These are phyloP conservation scores for Aethionema arabicum DNA, from an alignment of 345 rosid genomes.

Conservation along the genomic window DNA sequence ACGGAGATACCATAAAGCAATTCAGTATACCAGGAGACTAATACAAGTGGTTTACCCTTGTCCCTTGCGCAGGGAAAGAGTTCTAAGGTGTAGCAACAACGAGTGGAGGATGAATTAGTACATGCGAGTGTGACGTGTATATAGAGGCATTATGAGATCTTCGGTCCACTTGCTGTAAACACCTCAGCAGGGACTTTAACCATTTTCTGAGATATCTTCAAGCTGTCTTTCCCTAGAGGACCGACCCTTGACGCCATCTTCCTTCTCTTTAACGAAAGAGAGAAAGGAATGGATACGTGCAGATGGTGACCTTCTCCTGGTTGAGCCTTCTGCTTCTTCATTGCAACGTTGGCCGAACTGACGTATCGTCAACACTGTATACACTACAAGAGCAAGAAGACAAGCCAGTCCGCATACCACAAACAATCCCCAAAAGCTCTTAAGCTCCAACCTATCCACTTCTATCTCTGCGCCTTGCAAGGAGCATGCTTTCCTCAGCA, in stretches of 20 bases:
- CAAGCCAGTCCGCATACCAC: conserved; percentile 61
- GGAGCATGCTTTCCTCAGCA: conserved; percentile 68
- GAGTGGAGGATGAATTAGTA: conserved; percentile 9
- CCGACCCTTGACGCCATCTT: conserved; percentile 46
- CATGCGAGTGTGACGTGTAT: conserved; percentile 1
- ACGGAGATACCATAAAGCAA: too few species aligned
- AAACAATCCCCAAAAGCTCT: conserved; percentile 77
- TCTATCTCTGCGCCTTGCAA: conserved; percentile 62
- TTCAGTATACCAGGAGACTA: too few species aligned
- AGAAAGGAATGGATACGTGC: conserved; percentile 63
- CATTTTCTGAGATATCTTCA: conserved; percentile 33
- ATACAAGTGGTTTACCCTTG: too few species aligned
- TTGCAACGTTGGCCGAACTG: conserved; percentile 48
- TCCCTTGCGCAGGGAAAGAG: too few species aligned
- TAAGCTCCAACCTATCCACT: conserved; percentile 67
- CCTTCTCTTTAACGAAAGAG: conserved; percentile 67
- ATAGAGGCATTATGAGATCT: conserved; percentile 18
- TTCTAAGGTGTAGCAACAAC: conserved; percentile 11
- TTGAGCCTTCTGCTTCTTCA: conserved; percentile 37
- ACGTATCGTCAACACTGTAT: conserved; percentile 43
- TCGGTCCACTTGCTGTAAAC: conserved; percentile 14
- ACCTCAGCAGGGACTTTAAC: conserved; percentile 21
- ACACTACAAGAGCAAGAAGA: conserved; percentile 55
- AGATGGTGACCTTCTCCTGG: conserved; percentile 47
- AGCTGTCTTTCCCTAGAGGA: conserved; percentile 59